Percentiles rank a stretch among this genome's conserved stretches.
phyloP scores from a whole-genome alignment of 2,329 filamentous ascomycete genomes.

The Diplodia mutila region DNA sequence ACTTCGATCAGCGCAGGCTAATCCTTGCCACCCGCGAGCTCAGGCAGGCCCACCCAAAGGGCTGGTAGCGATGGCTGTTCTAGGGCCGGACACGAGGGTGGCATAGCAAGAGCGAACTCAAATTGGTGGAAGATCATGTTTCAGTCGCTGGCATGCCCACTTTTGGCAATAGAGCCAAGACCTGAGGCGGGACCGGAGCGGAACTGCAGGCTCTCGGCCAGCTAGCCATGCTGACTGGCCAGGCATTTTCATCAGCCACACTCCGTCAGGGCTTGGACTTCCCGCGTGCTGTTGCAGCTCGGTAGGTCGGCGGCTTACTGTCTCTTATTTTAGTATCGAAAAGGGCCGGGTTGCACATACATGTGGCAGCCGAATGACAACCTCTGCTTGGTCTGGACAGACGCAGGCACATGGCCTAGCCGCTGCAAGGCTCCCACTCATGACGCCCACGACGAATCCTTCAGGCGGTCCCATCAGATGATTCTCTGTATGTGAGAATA shows the following conservation, averaged over 20 bases:
- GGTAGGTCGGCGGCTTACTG: constrained; percentile 13
- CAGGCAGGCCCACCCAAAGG: not conserved
- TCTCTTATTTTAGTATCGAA: constrained; percentile 17
- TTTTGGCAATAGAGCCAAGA: constrained; percentile 22
- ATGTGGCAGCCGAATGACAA: not conserved
- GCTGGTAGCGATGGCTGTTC: constrained; percentile 1
- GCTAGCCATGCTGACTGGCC: constrained; percentile 15
- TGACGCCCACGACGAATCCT: not conserved
- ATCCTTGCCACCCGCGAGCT: not conserved
- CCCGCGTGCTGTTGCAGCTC: not conserved
- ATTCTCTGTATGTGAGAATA: constrained; percentile 16
- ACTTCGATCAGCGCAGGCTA: not conserved
- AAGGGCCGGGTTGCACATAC: not conserved
- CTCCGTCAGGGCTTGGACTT: not conserved
- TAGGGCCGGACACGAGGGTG: constrained; percentile 5
- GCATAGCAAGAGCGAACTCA: constrained; percentile 6
- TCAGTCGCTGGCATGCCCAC: constrained; percentile 1
- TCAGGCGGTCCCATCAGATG: constrained; percentile 2
- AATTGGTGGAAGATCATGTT: constrained; percentile 20
- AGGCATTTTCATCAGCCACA: constrained; percentile 16
- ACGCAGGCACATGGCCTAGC: constrained; percentile 12
- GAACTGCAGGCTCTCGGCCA: not conserved
- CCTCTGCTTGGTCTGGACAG: constrained; percentile 1
- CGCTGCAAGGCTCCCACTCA: not conserved
- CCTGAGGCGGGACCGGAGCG: constrained; percentile 10